Evolutionary conservation across 176 grass and related monocot genomes (phyloP).

Genomic region (sorghum (Sorghum bicolor)): Sorghum_bicolor_NCBIv3 NC_012872.2:65527501-65528000

Average conservation of each 20-base stretch:
- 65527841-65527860: neutral
- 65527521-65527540: neutral
- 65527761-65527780: neutral
- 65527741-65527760: neutral
- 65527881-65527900: neutral
- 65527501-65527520: neutral
- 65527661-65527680: slow-evolving; percentile 8
- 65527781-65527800: neutral
- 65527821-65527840: neutral
- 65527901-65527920: neutral
- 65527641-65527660: neutral
- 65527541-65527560: neutral
- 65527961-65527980: neutral
- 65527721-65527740: slow-evolving; percentile 5
- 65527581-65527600: neutral
- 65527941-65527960: neutral
- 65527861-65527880: neutral
- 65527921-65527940: neutral
- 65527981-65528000: neutral
- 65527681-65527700: slow-evolving; percentile 4
- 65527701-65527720: neutral
- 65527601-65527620: neutral
- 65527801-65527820: neutral
- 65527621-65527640: slow-evolving; percentile 4
- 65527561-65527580: neutral